These are phyloP conservation scores for Pelargonium nanum DNA, from an alignment of 345 rosid species.

Conservation along the genomic window DNA sequence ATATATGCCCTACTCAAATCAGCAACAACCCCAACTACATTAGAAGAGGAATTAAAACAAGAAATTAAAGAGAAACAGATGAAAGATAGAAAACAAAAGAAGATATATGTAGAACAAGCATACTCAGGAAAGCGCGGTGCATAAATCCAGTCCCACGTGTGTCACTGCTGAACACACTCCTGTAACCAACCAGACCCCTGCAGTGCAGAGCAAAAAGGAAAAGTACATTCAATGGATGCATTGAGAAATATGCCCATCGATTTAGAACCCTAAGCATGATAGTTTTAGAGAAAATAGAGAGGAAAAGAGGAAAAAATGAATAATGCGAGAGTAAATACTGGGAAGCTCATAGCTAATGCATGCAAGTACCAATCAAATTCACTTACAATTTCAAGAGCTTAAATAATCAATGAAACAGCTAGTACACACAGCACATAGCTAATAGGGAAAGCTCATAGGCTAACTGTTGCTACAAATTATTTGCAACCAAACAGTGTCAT, in stretches of 20 bases:
- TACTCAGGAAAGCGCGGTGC: conserved; percentile 97
- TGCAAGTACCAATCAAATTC: no score
- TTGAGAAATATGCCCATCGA: not conserved
- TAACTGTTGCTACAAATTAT: no score
- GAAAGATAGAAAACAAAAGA: not conserved
- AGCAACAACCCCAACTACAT: not conserved
- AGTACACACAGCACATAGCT: no score
- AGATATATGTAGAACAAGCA: conserved; percentile 15
- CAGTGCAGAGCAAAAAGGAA: conserved; percentile 5
- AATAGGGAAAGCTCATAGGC: no score
- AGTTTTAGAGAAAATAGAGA: no score
- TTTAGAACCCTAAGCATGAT: not conserved
- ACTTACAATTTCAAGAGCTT: no score
- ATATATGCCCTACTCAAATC: not conserved
- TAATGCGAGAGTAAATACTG: no score
- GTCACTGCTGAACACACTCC: conserved; percentile 96
- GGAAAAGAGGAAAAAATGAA: no score
- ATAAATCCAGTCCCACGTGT: conserved; percentile 97
- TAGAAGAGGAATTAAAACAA: not conserved
- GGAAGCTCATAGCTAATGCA: no score
- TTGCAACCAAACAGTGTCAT: no score
- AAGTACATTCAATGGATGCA: not conserved
- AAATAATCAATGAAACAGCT: no score
- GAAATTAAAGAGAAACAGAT: not conserved
- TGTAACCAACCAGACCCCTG: conserved; percentile 97